A percentile compares a stretch with the other conserved stretches of the same genome.
Evolutionary conservation across 129 eudicot species (phyloP).

Genomic region (Pulicaria dysenterica): DNA sequence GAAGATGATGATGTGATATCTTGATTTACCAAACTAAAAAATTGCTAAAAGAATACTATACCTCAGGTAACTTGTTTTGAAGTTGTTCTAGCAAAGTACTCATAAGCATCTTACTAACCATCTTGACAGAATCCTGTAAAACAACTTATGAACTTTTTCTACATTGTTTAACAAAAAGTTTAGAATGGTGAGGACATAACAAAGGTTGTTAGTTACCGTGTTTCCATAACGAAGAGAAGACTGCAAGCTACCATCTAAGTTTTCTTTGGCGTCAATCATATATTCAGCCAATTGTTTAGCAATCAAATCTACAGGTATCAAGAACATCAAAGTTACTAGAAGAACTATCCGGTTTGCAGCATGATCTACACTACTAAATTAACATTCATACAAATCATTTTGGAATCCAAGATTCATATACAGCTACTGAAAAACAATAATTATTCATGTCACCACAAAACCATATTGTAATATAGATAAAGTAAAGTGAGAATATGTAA

Average conservation of each 20-base stretch:
- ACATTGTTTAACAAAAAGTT: not conserved
- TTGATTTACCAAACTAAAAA: not conserved
- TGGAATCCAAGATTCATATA: conserved; percentile 14
- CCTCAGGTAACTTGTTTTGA: conserved; percentile 49
- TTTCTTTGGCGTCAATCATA: conserved; percentile 81
- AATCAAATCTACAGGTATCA: conserved; percentile 48
- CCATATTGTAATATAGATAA: not conserved
- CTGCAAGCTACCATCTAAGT: conserved; percentile 57
- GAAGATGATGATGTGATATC: not conserved
- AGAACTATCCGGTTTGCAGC: too few relatives aligned
- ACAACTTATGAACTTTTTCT: not conserved
- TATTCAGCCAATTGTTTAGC: conserved; percentile 59
- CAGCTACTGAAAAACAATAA: not conserved
- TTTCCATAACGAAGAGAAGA: conserved; percentile 60
- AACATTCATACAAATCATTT: not conserved
- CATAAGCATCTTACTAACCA: conserved; percentile 55
- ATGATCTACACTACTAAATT: not conserved
- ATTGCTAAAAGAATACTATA: conserved; percentile 17
- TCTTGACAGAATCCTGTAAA: conserved; percentile 57
- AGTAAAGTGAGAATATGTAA: conserved; percentile 7
- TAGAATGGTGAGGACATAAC: not conserved
- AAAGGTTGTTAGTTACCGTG: conserved; percentile 48
- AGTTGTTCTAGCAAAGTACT: conserved; percentile 65
- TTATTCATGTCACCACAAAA: conserved; percentile 1
- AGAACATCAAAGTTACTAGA: not conserved